A percentile compares a stretch with the other conserved stretches of the same genome.
phyloP scores from a whole-genome alignment of 129 eudicot species.

The Ambrosia artemisiifolia region DNA sequence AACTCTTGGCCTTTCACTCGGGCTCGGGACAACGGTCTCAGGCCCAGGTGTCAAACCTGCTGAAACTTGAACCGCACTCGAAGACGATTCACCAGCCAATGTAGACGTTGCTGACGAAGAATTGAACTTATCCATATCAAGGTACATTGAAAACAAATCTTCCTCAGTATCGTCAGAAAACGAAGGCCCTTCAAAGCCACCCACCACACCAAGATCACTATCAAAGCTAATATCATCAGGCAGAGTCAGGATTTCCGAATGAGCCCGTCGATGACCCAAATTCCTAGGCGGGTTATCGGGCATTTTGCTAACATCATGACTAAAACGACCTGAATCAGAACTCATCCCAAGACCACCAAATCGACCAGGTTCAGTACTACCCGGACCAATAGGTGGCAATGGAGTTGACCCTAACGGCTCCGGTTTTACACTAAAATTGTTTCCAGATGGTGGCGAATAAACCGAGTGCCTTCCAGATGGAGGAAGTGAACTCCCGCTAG shows the following conservation, averaged over 20 bases:
- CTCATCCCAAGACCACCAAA: conserved; percentile 39
- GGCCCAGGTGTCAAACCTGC: conserved; percentile 24
- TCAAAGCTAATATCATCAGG: conserved; percentile 93
- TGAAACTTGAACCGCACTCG: conserved; percentile 20
- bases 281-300: conserved; percentile 86
- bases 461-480: conserved; percentile 54
- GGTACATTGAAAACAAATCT: conserved; percentile 75
- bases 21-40: conserved; percentile 23
- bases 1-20: conserved; percentile 53
- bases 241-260: conserved; percentile 78
- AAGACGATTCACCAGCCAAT: conserved; percentile 54
- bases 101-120: conserved; percentile 65
- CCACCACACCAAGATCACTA: conserved; percentile 90
- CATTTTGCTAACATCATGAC: conserved; percentile 83
- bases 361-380: conserved; percentile 34
- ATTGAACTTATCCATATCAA: conserved; percentile 86
- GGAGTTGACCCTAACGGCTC: conserved; percentile 51
- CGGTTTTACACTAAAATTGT: conserved; percentile 40
- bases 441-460: conserved; percentile 36
- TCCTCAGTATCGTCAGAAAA: conserved; percentile 93
- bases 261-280: conserved; percentile 84
- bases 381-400: conserved; percentile 58
- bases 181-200: conserved; percentile 79
- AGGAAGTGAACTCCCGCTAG: conserved; percentile 54
- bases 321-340: conserved; percentile 54